Evolutionary conservation across 1,139 yeast species (phyloP), one percentile per base, ranked within the genome.

Genomic region (Taphrina communis): DNA sequence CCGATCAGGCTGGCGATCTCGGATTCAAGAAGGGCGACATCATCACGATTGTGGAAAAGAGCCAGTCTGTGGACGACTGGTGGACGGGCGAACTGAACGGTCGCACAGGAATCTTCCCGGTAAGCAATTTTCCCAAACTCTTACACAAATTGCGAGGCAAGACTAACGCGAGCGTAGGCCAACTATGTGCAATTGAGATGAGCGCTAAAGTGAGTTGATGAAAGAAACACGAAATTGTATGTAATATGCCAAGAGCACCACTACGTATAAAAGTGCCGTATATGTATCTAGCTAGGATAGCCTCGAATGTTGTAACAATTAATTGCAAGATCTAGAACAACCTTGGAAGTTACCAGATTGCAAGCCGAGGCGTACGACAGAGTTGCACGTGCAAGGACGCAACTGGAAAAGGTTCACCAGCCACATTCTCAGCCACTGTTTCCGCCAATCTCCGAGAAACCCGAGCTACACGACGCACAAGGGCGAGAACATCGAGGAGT

Each of bases 71-170:
- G 65, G 96, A 94, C 77, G 99, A 94, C 77, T 94, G 99, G 99
- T 94, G 99, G 99, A 92, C 97, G 0, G 99, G 99, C 21, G 86
- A 89, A 76, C 82, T 87, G 71, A 89, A 89, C 74, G 95, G 96
- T 6, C 80, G 79, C 70, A 89, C 90, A 72, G 99, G 99, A 65
- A 92, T 93, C 36, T 94, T 94, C 83, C 99, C 99, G 9, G 99
- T 99, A 1, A 94, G 62, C 35, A 9, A n/a, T n/a, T 11, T n/a
- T 11, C 44, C 21, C 21, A 7, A 12, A 12, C 7, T 6, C 17
- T n/a, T 5, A 9, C 44, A 9, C 42, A 39, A 11, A 9, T 55
- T 11, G 19, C n/a, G 25, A 51, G 36, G 56, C 58, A 36, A 7
- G 58, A 56, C 36, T 21, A 17, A 39, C 19, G 25, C 42, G 46